Evolutionary conservation across 352 stramenopile species (phyloP).

Genomic region (Pythium brachiatum): DNA sequence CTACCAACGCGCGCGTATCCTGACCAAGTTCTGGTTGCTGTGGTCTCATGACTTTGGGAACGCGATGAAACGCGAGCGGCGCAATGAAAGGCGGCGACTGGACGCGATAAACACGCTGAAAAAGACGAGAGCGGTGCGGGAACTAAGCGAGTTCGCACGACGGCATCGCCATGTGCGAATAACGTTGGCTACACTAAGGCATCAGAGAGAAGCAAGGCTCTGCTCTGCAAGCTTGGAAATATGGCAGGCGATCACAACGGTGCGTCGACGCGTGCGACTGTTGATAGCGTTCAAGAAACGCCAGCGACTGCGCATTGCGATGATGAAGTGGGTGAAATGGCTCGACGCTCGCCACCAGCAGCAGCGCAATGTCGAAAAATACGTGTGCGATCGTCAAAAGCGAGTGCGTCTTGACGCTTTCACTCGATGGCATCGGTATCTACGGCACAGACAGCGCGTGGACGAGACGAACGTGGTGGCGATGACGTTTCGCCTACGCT

Average conservation of each 20-base stretch:
- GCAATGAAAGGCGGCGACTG: background rate
- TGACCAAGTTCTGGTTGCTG: slow-evolving; percentile 62
- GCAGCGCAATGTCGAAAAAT: background rate
- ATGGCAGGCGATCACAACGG: slow-evolving; percentile 4
- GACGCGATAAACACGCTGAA: background rate
- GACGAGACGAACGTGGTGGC: slow-evolving; percentile 3
- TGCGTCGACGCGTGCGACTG: background rate
- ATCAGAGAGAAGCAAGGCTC: background rate
- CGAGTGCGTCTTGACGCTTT: background rate
- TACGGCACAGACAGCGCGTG: background rate
- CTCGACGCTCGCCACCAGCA: background rate
- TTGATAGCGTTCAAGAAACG: slow-evolving; percentile 14
- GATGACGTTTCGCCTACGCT: background rate
- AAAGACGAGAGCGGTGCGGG: background rate
- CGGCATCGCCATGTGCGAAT: background rate
- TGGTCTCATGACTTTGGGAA: slow-evolving; percentile 52
- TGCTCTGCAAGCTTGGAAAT: background rate
- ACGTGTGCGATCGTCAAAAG: background rate
- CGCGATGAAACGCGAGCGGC: background rate
- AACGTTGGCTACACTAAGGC: background rate
- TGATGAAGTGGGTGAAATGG: slow-evolving; percentile 3
- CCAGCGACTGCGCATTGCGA: background rate
- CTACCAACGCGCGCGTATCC: slow-evolving; percentile 46
- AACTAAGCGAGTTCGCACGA: background rate
- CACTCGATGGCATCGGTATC: background rate